phyloP scores from a whole-genome alignment of 2,329 filamentous ascomycete species.

The Calonectria hongkongensis region DNA sequence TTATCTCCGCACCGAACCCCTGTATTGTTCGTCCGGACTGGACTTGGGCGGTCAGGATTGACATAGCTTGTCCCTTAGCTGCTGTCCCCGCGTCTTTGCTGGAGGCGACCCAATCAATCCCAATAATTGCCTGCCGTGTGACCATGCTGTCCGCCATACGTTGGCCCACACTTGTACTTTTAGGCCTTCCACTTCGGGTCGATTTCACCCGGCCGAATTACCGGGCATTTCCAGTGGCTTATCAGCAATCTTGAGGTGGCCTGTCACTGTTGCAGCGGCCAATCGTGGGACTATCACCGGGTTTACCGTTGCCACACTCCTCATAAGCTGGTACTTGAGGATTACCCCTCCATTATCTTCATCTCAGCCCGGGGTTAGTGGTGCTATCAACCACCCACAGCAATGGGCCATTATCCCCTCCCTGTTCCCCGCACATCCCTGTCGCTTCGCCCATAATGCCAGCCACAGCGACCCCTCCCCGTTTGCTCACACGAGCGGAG shows the following conservation, averaged over 20 bases:
- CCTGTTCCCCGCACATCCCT: slow-evolving; percentile 22
- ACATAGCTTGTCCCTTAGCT: neutral
- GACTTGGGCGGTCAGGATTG: slow-evolving; percentile 8
- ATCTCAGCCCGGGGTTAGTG: slow-evolving; percentile 20
- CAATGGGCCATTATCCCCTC: slow-evolving; percentile 18
- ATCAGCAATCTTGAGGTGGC: neutral
- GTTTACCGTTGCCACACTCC: slow-evolving; percentile 16
- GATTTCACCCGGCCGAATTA: neutral
- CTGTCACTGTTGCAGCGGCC: neutral
- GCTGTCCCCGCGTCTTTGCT: slow-evolving; percentile 3
- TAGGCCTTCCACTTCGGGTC: neutral
- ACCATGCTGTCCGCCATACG: neutral
- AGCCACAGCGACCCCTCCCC: slow-evolving; percentile 6
- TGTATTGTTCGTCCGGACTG: neutral
- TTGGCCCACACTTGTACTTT: neutral
- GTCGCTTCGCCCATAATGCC: slow-evolving; percentile 7
- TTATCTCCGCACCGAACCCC: slow-evolving; percentile 8
- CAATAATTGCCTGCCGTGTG: neutral
- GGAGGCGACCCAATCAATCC: slow-evolving; percentile 1
- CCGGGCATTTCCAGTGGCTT: slow-evolving; percentile 10
- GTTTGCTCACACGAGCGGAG: slow-evolving; percentile 25
- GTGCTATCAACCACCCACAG: slow-evolving; percentile 25
- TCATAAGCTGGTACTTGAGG: slow-evolving; percentile 17
- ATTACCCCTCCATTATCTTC: slow-evolving; percentile 27
- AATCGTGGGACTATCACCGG: slow-evolving; percentile 8